Evolutionary conservation across 768 basidiomycete species (phyloP), one percentile per base, ranked within the genome.

Genomic region (Suillus ampliporus): DNA sequence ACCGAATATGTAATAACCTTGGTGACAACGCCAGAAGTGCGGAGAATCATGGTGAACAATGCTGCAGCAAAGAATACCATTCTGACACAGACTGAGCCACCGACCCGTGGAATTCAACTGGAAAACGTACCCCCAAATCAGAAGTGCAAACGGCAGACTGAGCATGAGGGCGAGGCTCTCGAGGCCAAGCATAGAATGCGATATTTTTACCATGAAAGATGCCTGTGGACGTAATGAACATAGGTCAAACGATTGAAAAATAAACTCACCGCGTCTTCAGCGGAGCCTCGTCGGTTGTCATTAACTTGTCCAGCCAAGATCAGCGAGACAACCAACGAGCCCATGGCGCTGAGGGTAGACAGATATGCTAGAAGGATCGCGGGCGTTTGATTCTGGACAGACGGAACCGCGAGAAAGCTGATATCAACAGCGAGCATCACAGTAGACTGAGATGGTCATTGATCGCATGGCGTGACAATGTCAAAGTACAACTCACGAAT

Each of bases 401-500:
- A 26, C 8, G 53, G 60, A 5, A 57, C 44, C 2, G 60, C 54
- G 4, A 64, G 53, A 17, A 64, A 61, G 47, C 63, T 61, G 14
- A 64, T 60, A 21, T 64, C 53, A 5, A 64, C 63, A 10, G 63
- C 63, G 15, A 64, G 56, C 63, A 64, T 64, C 19, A 64, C 63
- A 10, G 63, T 64, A 23, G 63, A 61, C 63, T 53, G 23, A 23
- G 14, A 41, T 35, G 2, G 6, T 19, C 40, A 19, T 56, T 4
- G 31, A 52, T 52, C 40, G 23, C 6, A 2, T 31, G 23, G 23
- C 6, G 2, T 31, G 23, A 31, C 13, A 61, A 26, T 35, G 14
- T 35, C 2, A 14, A 3, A 15, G 11, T n/a, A 40, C 23, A 19
- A 68, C 82, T 37, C 51, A 86, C 85, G 57, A 79, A 81, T 44